Base-by-base conservation (phyloP, 1,139 yeast species). In the Blastobotrys serpentis region DNA sequence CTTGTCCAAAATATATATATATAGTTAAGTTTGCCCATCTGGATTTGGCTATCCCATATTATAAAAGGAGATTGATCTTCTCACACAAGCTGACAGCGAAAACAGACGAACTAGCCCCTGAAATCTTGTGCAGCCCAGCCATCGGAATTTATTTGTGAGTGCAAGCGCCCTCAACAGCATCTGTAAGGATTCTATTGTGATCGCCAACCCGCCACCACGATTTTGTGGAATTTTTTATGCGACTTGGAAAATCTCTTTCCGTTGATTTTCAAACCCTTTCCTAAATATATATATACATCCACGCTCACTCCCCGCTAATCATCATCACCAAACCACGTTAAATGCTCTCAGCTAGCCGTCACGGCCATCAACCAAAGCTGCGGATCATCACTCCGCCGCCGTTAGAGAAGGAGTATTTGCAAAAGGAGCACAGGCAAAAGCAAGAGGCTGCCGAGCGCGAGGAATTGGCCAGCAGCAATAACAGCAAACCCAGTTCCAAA, bases 191-290 rank as follows among this genome's bases (percentile, higher is more conserved):
- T 14, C 32, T 11, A 11, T 4, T 29, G 4, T 29, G 32, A 29
- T 29, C 32, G 32, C 13, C 32, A 19, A 36, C 40, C 40, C 40
- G 40, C 40, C 40, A 36, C 40, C 40, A 36, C 40, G 19, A 17
- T 36, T 36, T 36, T n/a, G n/a, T n/a, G n/a, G n/a, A 18, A n/a
- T 36, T 36, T 36, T 14, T 30, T 30, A n/a, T n/a, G n/a, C n/a
- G n/a, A n/a, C 34, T n/a, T 18, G n/a, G 16, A n/a, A 11, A 30
- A 30, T 33, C 10, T 33, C 17, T 33, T 6, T 6, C 38, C 17
- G 18, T 21, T 33, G 38, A 33, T 14, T 33, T 33, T 6, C 7
- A 29, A 29, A 14, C 32, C 13, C 32, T 36, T 33, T 11, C 25
- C n/a, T 36, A 18, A 3, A 10, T 14, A 7, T 36, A 36, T 36